A percentile compares a stretch with the other conserved stretches of the same genome.
phyloP scores from a whole-genome alignment of 306 rosid genomes.

The Quercus robur region DNA sequence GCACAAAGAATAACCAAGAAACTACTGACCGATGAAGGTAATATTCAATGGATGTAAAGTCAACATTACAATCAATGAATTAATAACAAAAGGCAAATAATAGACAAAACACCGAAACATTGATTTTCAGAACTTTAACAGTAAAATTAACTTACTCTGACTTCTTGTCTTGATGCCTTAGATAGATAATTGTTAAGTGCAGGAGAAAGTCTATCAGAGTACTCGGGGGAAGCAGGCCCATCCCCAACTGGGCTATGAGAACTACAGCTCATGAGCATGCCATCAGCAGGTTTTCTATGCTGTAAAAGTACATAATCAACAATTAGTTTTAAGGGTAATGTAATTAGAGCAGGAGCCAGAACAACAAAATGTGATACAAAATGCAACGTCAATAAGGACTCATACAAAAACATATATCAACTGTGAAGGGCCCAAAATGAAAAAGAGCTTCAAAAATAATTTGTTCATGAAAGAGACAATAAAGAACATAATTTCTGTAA shows the following conservation, averaged over 20 bases:
- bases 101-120: no score
- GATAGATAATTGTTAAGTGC: slow-evolving; percentile 90
- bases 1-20: no score
- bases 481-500: no score
- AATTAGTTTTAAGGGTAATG: no score
- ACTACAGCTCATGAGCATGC: slow-evolving; percentile 88
- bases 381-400: background rate
- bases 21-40: no score
- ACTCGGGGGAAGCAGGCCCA: slow-evolving; percentile 49
- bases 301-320: slow-evolving; percentile 34
- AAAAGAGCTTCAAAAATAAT: background rate
- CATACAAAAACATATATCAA: background rate
- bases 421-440: background rate
- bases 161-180: no score
- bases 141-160: no score
- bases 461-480: background rate
- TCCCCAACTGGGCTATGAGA: slow-evolving; percentile 69
- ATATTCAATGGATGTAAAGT: no score
- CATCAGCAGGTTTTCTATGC: slow-evolving; percentile 95
- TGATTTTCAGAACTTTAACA: no score
- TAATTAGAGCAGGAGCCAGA: no score
- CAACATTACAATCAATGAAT: no score
- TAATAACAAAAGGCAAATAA: no score
- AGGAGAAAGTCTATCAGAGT: slow-evolving; percentile 95
- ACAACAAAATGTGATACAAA: background rate